Evolutionary conservation across 192 early-diverging fungal species (phyloP), one percentile per base, ranked within the genome.

Genomic region (Neocallimastix lanati): DNA sequence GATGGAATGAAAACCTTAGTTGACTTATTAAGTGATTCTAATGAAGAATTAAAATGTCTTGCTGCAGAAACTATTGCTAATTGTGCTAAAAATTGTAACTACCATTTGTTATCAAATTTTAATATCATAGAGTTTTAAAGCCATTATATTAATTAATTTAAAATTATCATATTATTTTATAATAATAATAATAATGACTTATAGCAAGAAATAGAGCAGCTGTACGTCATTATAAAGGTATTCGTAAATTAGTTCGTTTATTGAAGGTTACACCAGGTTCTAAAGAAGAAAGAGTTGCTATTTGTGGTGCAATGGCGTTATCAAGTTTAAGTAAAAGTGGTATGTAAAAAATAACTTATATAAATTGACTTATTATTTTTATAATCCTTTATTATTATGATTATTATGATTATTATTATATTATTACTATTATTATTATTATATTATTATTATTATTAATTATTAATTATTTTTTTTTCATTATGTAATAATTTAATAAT

Each of bases 51-150:
- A 28, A 90, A 89, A 79, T 89, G 90, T 76, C 83, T 91, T n/a
- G 89, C 90, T 1, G 90, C 90, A 2, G 87, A 89, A 83, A 91
- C 89, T 14, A 90, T 91, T 80, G 86, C 90, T 1, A 84, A 90
- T 77, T 90, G 89, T 82, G 89, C 90, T 11, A 89, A 88, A 80
- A 91, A 91, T 80, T 85, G 86, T 86, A 81, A 58, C 77, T 35
- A 38, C 13, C 14, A n/a, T 82, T 27, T 13, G 1, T 78, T 27
- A 58, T 25, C 21, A 29, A n/a, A n/a, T n/a, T n/a, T n/a, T n/a
- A n/a, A n/a, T n/a, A n/a, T n/a, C n/a, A n/a, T n/a, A n/a, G n/a
- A n/a, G n/a, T n/a, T n/a, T n/a, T n/a, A n/a, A n/a, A n/a, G n/a
- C n/a, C n/a, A n/a, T n/a, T n/a, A n/a, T n/a, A n/a, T n/a, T n/a